Evolutionary conservation across 1,139 yeast genomes (phyloP).

Genomic region (Blastobotrys raffinosifermentans): DNA sequence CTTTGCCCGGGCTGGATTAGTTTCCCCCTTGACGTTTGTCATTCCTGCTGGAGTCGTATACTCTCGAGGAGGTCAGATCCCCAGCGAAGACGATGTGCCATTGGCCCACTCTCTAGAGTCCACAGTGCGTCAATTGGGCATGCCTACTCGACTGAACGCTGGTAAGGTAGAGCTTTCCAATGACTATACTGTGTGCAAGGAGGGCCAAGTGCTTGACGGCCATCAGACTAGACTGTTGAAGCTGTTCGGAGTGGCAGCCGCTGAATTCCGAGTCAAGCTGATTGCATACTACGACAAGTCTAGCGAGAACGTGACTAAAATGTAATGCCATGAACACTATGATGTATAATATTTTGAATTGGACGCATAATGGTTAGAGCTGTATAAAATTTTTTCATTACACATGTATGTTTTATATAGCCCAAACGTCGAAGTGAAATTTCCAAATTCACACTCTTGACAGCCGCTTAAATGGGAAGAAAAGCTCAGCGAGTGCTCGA

Average conservation of each 20-base stretch:
- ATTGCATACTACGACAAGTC: slow-evolving; percentile 57
- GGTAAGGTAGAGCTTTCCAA: slow-evolving; percentile 78
- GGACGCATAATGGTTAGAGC: too few species aligned
- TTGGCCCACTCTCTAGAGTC: slow-evolving; percentile 95
- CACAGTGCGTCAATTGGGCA: slow-evolving; percentile 79
- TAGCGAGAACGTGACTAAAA: slow-evolving; percentile 6
- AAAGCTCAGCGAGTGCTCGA: slow-evolving; percentile 22
- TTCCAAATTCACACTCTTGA: too few species aligned
- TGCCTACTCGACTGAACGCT: slow-evolving; percentile 83
- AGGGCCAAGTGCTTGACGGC: slow-evolving; percentile 79
- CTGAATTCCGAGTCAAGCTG: slow-evolving; percentile 78
- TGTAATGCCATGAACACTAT: not conserved
- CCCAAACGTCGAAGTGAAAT: too few species aligned
- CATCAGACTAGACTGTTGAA: slow-evolving; percentile 88
- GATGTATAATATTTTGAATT: too few species aligned
- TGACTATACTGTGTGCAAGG: slow-evolving; percentile 72
- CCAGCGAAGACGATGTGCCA: slow-evolving; percentile 90
- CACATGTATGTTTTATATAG: not conserved
- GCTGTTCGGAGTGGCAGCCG: slow-evolving; percentile 91
- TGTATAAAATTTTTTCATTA: not conserved
- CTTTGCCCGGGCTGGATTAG: slow-evolving; percentile 83
- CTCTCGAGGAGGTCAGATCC: slow-evolving; percentile 91
- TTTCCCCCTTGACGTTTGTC: slow-evolving; percentile 73
- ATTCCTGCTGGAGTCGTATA: slow-evolving; percentile 88
- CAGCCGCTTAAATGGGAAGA: too few species aligned